phyloP scores from a whole-genome alignment of 352 stramenopile species.

The Albugo candida region DNA sequence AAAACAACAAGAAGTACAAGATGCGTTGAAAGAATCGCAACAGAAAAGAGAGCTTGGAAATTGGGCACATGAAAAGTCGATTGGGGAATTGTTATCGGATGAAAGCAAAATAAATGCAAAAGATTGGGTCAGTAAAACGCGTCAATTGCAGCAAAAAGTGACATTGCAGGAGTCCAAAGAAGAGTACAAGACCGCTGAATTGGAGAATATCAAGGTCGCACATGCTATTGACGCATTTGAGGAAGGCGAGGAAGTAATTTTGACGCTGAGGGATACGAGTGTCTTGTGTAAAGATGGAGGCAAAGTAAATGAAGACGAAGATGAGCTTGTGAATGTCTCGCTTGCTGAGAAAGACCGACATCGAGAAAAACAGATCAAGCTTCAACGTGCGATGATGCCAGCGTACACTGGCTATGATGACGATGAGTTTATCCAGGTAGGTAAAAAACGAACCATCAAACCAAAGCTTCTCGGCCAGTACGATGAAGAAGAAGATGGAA shows the following conservation, averaged over 20 bases:
- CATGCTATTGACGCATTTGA: conserved; percentile 80
- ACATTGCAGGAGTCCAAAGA: conserved; percentile 1
- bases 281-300: conserved; percentile 73
- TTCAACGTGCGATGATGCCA: conserved; percentile 28
- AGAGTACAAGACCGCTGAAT: conserved; percentile 45
- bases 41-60: conserved; percentile 47
- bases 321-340: conserved; percentile 76
- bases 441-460: conserved; percentile 11
- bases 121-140: conserved; percentile 56
- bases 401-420: conserved; percentile 92
- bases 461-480: conserved; percentile 70
- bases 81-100: conserved; percentile 47
- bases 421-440: conserved; percentile 88
- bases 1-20: conserved; percentile 24
- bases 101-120: conserved; percentile 16
- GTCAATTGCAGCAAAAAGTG: conserved; percentile 11
- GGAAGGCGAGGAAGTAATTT: conserved; percentile 79
- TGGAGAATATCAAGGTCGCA: conserved; percentile 79
- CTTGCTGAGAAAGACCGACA: conserved; percentile 50
- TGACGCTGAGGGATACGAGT: conserved; percentile 85
- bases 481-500: conserved; percentile 61
- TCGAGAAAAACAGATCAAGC: conserved; percentile 18
- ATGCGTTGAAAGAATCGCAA: conserved; percentile 37
- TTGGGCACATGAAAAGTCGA: conserved; percentile 46
- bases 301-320: conserved; percentile 46